Evolutionary conservation across 192 early-diverging fungal species (phyloP), one percentile per base, ranked within the genome.

Genomic region (Coemansia sp.): DNA sequence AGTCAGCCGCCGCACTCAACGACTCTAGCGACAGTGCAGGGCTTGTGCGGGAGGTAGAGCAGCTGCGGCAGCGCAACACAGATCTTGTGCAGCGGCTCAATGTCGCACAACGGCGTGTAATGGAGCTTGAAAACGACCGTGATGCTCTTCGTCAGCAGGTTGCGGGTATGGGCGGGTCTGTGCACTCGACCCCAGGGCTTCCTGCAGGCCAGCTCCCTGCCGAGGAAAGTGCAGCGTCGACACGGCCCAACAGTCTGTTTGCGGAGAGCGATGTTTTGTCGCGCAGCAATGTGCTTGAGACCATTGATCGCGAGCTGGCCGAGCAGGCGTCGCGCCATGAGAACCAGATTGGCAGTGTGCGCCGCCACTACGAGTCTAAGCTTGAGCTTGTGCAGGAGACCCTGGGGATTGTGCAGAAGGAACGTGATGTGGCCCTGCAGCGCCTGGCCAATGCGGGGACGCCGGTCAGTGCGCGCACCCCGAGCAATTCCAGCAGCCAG

Each of bases 261-360:
- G 63, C 24, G 12, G 64, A 76, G 2, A 60, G 54, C 27, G 55
- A 74, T 29, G 49, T 74, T 61, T 64, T 73, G 56, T 72, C 70
- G 12, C 70, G 52, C 22, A 70, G 55, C 54, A 69, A 79, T 49
- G 64, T 79, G 51, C 63, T 79, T 4, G 65, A 66, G 15, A 80
- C 77, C 9, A 69, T 80, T 19, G 72, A 80, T 38, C 72, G 68
- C 10, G 77, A 80, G 65, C 68, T 80, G 22, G 69, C 72, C 15
- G 72, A 74, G 53, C 77, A 80, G 53, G 77, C 77, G 17, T 67
- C 73, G 59, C 71, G 77, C 48, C 77, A 80, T 52, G 77, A 80
- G 62, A 64, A 80, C 11, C 77, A 80, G 55, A 80, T 80, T 17
- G 67, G 39, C 61, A 74, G 72, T 27, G 77, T 80, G 57, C 77